A percentile compares a stretch with the other conserved stretches of the same genome.
These are phyloP conservation scores for Heliamphora exappendiculata DNA, from an alignment of 148 eudicot genomes.

Conservation along the genomic window DNA sequence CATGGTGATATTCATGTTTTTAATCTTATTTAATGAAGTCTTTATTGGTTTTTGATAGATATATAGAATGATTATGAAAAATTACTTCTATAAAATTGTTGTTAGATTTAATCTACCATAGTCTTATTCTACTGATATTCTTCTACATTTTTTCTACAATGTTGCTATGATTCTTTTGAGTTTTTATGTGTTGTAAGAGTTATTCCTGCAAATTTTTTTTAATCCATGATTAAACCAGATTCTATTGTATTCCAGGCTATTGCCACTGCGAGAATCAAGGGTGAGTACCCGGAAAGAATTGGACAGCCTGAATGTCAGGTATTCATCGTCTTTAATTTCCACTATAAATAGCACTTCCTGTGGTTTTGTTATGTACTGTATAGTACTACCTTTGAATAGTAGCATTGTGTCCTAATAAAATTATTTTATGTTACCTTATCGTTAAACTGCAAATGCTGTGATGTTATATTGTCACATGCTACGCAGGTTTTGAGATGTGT, in stretches of 20 bases:
- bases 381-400: too few species aligned
- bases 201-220: neutral
- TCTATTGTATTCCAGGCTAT: conserved; percentile 55
- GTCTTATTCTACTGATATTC: neutral
- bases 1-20: neutral
- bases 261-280: conserved; percentile 83
- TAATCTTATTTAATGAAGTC: neutral
- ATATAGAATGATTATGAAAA: neutral
- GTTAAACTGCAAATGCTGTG: neutral
- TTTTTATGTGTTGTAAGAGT: too few species aligned
- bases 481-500: neutral
- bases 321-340: conserved; percentile 18
- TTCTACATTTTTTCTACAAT: conserved; percentile 2
- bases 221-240: neutral
- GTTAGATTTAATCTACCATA: neutral
- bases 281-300: conserved; percentile 87
- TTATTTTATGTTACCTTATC: neutral
- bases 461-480: too few species aligned
- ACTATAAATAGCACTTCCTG: neutral
- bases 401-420: neutral
- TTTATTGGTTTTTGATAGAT: conserved; percentile 1
- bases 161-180: neutral
- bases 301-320: conserved; percentile 99
- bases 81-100: too few species aligned
- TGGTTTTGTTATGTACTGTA: neutral